These are phyloP conservation scores for Pichia scutulata DNA, from an alignment of 805 yeast genomes.

Conservation along the genomic window DNA sequence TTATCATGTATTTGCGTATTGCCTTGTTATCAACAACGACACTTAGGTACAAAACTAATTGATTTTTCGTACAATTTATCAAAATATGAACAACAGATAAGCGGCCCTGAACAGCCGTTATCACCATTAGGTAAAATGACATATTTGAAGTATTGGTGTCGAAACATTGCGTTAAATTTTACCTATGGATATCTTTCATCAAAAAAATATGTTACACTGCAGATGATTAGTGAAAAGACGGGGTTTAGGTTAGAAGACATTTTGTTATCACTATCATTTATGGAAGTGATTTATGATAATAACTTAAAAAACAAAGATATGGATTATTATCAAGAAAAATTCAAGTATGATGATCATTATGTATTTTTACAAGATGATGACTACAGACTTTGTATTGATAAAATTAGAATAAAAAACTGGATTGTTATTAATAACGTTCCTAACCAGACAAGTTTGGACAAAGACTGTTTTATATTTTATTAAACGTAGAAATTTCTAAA, in stretches of 20 bases:
- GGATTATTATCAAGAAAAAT: slow-evolving; percentile 23
- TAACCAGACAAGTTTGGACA: slow-evolving; percentile 13
- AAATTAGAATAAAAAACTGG: slow-evolving; percentile 24
- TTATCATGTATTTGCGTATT: slow-evolving; percentile 86
- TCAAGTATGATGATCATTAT: slow-evolving; percentile 12
- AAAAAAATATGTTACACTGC: slow-evolving; percentile 32
- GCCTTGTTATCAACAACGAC: slow-evolving; percentile 83
- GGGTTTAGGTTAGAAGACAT: slow-evolving; percentile 62
- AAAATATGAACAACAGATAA: slow-evolving; percentile 48
- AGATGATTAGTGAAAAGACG: slow-evolving; percentile 44
- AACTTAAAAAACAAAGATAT: slow-evolving; percentile 20
- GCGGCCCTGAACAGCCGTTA: slow-evolving; percentile 91
- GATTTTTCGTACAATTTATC: slow-evolving; percentile 80
- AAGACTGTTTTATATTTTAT: slow-evolving; percentile 21
- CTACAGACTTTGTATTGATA: slow-evolving; percentile 20
- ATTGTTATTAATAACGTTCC: slow-evolving; percentile 18
- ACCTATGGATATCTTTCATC: slow-evolving; percentile 33
- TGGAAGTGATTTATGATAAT: slow-evolving; percentile 35
- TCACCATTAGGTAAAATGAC: slow-evolving; percentile 73
- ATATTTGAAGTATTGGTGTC: slow-evolving; percentile 72
- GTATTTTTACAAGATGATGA: slow-evolving; percentile 20
- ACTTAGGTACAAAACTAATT: slow-evolving; percentile 71
- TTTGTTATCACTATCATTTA: slow-evolving; percentile 47
- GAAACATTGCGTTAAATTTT: slow-evolving; percentile 37
- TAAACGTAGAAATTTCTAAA: slow-evolving; percentile 3